phyloP scores from a whole-genome alignment of 495 filamentous ascomycete genomes.

The Hypoxylon lienhwacheense region DNA sequence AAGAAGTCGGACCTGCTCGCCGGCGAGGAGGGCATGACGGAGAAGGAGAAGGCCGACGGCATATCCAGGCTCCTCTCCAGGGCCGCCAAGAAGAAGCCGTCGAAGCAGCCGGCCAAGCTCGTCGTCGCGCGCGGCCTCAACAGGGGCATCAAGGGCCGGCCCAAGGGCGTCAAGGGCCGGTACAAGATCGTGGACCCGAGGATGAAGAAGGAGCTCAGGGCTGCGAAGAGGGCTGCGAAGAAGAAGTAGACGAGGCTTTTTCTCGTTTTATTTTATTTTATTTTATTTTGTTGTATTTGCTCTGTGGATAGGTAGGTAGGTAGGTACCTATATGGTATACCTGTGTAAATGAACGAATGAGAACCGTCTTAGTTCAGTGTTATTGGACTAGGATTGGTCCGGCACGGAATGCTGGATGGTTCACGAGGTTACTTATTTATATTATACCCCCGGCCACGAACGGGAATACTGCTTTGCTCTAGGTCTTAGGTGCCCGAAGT shows the following conservation, averaged over 20 bases:
- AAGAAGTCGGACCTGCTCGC: constrained; percentile 89
- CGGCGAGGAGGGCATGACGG: constrained; percentile 86
- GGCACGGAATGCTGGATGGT: too few species aligned
- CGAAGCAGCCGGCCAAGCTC: constrained; percentile 75
- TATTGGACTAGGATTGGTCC: too few species aligned
- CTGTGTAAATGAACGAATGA: too few species aligned
- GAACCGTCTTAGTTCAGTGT: too few species aligned
- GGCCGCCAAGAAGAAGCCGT: constrained; percentile 80
- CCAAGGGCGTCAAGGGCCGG: constrained; percentile 83
- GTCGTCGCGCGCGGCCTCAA: constrained; percentile 88
- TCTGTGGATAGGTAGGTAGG: too few species aligned
- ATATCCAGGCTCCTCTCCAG: constrained; percentile 81
- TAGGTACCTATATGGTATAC: too few species aligned
- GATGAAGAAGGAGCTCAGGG: constrained; percentile 97
- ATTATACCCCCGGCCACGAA: too few species aligned
- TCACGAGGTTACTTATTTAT: too few species aligned
- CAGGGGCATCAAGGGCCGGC: constrained; percentile 66
- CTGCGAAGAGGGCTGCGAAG: constrained; percentile 72
- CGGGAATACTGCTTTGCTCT: too few species aligned
- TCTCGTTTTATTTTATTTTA: not conserved
- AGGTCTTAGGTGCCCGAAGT: too few species aligned
- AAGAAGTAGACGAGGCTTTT: constrained; percentile 39
- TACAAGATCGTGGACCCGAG: constrained; percentile 98
- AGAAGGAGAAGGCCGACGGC: constrained; percentile 88
- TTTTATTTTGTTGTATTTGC: not conserved